A percentile compares a stretch with the other conserved stretches of the same genome.
These are phyloP conservation scores for Daldinia vernicosa DNA, from an alignment of 495 filamentous ascomycete species.

Conservation along the genomic window DNA sequence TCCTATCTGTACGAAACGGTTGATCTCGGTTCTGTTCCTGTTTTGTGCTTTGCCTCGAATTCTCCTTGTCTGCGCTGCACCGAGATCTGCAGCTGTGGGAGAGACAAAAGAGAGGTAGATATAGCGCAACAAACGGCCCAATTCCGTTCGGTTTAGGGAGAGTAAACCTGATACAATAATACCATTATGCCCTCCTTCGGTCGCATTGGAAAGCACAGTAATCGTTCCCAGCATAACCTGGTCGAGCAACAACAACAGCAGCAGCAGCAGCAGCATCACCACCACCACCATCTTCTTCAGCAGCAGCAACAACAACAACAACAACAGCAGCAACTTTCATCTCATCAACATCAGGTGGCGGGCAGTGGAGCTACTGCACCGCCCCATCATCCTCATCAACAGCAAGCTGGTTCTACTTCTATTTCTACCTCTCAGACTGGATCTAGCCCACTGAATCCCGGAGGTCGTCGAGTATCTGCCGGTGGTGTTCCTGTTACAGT, in stretches of 20 bases:
- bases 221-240: conserved; percentile 61
- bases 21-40: conserved; percentile 15
- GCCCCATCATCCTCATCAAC: conserved; percentile 43
- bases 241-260: conserved; percentile 50
- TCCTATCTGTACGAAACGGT: conserved; percentile 21
- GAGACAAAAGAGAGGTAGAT: conserved; percentile 29
- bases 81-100: conserved; percentile 24
- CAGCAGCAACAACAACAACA: conserved; percentile 40
- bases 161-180: conserved; percentile 43
- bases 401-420: conserved; percentile 26
- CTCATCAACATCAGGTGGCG: conserved; percentile 41
- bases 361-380: conserved; percentile 48
- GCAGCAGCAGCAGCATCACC: conserved; percentile 45
- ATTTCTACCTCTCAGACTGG: conserved; percentile 24
- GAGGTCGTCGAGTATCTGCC: conserved; percentile 39
- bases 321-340: conserved; percentile 44
- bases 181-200: conserved; percentile 55
- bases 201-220: conserved; percentile 57
- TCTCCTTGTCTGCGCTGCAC: conserved; percentile 19
- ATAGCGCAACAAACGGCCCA: conserved; percentile 16
- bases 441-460: conserved; percentile 21
- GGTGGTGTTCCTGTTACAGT: conserved; percentile 30
- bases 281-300: conserved; percentile 44
- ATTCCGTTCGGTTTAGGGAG: conserved; percentile 25
- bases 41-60: conserved; percentile 35